phyloP scores from a whole-genome alignment of 768 basidiomycete species.

The Lactarius indigo region DNA sequence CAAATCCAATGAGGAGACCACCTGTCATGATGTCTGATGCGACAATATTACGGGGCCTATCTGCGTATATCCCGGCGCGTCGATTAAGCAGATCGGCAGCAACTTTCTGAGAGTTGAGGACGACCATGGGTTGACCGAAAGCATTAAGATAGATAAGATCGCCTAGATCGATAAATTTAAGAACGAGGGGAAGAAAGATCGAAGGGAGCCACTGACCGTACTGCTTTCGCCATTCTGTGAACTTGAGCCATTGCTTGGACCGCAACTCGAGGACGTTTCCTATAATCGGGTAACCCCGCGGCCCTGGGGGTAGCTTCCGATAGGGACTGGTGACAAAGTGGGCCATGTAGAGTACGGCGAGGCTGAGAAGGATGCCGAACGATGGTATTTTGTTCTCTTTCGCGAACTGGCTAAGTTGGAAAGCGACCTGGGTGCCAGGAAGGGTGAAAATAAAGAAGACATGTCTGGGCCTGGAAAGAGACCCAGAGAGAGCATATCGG shows the following conservation, averaged over 20 bases:
- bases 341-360: not conserved
- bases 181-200: not conserved
- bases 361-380: not conserved
- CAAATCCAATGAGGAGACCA: not conserved
- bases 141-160: slow-evolving; percentile 10
- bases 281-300: slow-evolving; percentile 15
- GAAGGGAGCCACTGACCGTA: slow-evolving; percentile 5
- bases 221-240: slow-evolving; percentile 8
- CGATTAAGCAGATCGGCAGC: slow-evolving; percentile 11
- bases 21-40: not conserved
- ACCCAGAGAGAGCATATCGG: not conserved
- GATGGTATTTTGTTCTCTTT: slow-evolving; percentile 12
- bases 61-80: slow-evolving; percentile 11
- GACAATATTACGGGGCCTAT: slow-evolving; percentile 4
- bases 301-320: slow-evolving; percentile 8
- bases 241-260: slow-evolving; percentile 7
- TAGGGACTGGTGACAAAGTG: slow-evolving; percentile 12
- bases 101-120: slow-evolving; percentile 9
- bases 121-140: slow-evolving; percentile 5
- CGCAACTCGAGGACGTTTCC: not conserved
- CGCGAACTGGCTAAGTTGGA: not conserved
- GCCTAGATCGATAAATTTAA: not conserved
- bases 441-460: not conserved
- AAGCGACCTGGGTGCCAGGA: not conserved
- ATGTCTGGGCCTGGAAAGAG: not conserved